Conservation (phyloP, 1,139 yeast species). For the Debaryomyces sp. region DNA sequence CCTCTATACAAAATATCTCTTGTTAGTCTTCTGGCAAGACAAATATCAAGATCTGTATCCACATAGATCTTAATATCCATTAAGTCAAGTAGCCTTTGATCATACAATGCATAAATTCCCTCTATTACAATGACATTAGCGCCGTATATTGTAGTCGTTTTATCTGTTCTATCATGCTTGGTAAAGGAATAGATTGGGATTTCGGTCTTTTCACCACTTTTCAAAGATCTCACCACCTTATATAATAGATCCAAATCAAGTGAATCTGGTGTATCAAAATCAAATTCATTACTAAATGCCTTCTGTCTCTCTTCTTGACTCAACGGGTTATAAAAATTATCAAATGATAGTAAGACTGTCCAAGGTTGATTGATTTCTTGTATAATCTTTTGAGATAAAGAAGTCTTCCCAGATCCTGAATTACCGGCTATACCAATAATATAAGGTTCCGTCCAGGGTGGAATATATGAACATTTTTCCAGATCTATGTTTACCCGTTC, state of each 20-base stretch:
- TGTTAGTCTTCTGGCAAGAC: conserved; percentile 83
- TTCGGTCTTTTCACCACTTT: conserved; percentile 57
- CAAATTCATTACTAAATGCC: conserved; percentile 73
- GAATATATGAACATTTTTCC: conserved; percentile 49
- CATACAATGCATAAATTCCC: conserved; percentile 85
- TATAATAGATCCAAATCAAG: conserved; percentile 75
- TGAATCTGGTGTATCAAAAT: conserved; percentile 85
- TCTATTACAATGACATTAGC: conserved; percentile 92
- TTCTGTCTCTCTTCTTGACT: conserved; percentile 55
- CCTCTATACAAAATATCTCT: conserved; percentile 88
- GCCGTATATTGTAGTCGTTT: conserved; percentile 80
- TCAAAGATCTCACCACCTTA: conserved; percentile 64
- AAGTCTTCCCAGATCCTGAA: conserved; percentile 94
- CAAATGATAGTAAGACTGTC: conserved; percentile 91
- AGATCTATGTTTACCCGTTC: neutral
- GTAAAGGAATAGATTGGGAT: conserved; percentile 88
- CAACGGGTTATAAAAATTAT: conserved; percentile 84
- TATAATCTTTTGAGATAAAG: conserved; percentile 83
- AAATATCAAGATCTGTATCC: conserved; percentile 90
- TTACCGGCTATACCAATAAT: conserved; percentile 94
- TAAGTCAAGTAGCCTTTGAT: conserved; percentile 64
- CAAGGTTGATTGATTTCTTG: conserved; percentile 86
- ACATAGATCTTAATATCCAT: conserved; percentile 90
- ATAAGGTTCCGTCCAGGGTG: conserved; percentile 97
- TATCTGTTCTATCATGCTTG: conserved; percentile 70